A percentile compares a stretch with the other conserved stretches of the same genome.
Evolutionary conservation across 352 stramenopile species (phyloP).

Genomic region (Phytophthora pistaciae): DNA sequence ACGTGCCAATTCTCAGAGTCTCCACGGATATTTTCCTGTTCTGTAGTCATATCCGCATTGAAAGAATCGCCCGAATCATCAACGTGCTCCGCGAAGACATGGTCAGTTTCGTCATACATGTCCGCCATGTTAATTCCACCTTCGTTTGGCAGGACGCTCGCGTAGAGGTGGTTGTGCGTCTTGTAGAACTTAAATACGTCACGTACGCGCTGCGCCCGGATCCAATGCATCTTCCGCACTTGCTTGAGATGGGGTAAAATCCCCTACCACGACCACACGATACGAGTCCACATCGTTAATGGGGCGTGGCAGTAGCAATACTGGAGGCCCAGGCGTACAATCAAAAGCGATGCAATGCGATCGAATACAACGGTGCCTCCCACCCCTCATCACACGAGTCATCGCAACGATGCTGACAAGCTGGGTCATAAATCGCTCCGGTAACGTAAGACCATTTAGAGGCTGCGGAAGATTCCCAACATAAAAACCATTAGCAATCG

Average conservation of each 20-base stretch:
- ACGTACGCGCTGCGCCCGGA: background rate
- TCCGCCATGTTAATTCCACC: background rate
- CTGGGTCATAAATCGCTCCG: background rate
- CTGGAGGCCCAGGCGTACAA: background rate
- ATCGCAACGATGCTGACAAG: background rate
- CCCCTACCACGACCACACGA: background rate
- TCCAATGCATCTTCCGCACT: background rate
- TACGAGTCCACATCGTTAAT: background rate
- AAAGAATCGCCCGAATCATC: background rate
- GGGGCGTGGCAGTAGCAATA: background rate
- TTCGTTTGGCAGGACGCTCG: background rate
- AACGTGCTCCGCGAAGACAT: background rate
- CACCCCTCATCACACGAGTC: too few relatives aligned
- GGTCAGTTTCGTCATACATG: background rate
- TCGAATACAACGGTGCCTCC: background rate
- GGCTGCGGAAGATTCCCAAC: background rate
- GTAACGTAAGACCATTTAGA: background rate
- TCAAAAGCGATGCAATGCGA: slow-evolving; percentile 6
- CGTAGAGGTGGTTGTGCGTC: background rate
- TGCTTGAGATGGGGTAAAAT: background rate
- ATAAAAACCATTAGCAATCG: slow-evolving; percentile 5
- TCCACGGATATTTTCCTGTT: background rate
- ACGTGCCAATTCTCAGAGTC: background rate
- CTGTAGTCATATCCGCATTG: background rate
- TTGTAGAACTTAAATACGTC: slow-evolving; percentile 1